These are phyloP conservation scores for Guadua angustifolia DNA, from an alignment of 176 grass and related monocot species.

Conservation along the genomic window DNA sequence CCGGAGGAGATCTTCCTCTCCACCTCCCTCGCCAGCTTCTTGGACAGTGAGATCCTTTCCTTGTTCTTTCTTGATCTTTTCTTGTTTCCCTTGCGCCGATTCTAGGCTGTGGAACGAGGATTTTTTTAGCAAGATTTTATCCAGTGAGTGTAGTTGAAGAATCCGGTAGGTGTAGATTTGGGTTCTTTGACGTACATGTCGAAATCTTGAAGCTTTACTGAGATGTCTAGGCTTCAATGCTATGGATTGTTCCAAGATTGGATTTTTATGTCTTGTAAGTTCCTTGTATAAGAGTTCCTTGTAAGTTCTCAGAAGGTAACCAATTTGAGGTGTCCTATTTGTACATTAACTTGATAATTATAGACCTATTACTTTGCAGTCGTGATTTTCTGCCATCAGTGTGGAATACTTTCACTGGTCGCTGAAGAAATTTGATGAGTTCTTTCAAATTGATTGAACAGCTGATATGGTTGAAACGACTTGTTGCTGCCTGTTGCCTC, in stretches of 20 bases:
- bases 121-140: slow-evolving; percentile 17
- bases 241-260: not conserved
- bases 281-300: too few species aligned
- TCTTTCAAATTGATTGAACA: slow-evolving; percentile 16
- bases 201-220: not conserved
- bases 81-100: not conserved
- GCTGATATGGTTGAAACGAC: not conserved
- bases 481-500: slow-evolving; percentile 30
- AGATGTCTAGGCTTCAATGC: not conserved
- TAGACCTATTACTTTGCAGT: slow-evolving; percentile 6
- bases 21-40: slow-evolving; percentile 57
- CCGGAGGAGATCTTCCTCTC: slow-evolving; percentile 58
- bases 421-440: not conserved
- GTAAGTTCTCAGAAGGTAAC: slow-evolving; percentile 98
- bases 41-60: slow-evolving; percentile 51
- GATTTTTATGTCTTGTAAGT: slow-evolving; percentile 16
- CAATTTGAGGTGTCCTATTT: slow-evolving; percentile 5
- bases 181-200: not conserved
- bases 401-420: not conserved
- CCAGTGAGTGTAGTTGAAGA: slow-evolving; percentile 5
- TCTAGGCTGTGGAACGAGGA: not conserved
- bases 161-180: not conserved
- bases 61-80: not conserved
- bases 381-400: not conserved
- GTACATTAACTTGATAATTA: slow-evolving; percentile 19